Percentiles rank a stretch among this genome's conserved stretches.
Conservation (phyloP, 257 asterid genomes). For the Ajuga chamaepitys region DNA sequence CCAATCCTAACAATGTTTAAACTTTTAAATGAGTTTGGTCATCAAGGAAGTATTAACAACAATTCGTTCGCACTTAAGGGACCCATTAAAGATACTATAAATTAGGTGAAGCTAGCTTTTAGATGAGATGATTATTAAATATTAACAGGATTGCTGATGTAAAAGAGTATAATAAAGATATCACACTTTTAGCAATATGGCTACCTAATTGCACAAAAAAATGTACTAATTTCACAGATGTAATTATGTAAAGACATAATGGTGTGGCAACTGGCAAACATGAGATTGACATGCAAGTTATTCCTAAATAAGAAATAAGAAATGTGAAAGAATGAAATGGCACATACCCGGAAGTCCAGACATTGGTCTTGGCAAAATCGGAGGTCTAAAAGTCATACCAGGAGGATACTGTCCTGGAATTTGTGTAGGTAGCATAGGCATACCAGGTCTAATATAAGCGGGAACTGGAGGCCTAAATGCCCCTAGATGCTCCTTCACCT, state of each 20-base stretch:
- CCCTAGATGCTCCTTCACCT: slow-evolving; percentile 91
- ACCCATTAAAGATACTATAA: background rate
- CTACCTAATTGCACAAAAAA: background rate
- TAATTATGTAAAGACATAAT: background rate
- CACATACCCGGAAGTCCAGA: slow-evolving; percentile 60
- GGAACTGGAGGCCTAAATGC: slow-evolving; percentile 73
- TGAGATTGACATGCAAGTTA: background rate
- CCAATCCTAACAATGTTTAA: too few species aligned
- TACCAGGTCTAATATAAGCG: slow-evolving; percentile 71
- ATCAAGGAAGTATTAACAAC: too few species aligned
- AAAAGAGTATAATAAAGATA: background rate
- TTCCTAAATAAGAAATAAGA: background rate
- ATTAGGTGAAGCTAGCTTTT: background rate
- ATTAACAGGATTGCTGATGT: background rate
- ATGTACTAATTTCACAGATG: background rate
- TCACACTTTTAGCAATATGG: background rate
- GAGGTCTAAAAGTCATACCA: slow-evolving; percentile 57
- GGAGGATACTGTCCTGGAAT: slow-evolving; percentile 56
- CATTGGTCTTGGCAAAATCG: slow-evolving; percentile 66
- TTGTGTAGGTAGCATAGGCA: slow-evolving; percentile 50
- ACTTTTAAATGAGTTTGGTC: too few species aligned
- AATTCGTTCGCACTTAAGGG: background rate
- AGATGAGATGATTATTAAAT: background rate
- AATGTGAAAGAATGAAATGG: background rate
- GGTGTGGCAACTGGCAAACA: background rate